Conservation (phyloP, 495 filamentous ascomycete species). For the Talaromyces liani region DNA sequence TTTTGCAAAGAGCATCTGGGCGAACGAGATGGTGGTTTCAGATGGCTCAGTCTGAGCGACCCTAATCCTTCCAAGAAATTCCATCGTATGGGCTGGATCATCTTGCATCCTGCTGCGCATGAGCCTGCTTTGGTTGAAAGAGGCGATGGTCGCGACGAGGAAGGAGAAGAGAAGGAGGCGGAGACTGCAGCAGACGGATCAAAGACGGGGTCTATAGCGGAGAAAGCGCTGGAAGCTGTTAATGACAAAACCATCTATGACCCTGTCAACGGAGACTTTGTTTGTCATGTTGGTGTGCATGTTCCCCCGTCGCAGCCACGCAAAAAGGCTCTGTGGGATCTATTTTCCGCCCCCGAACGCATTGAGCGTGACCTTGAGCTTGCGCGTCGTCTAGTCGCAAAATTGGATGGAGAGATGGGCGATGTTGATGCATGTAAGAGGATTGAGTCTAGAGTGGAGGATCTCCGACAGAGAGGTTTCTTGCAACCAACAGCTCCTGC, state of each 20-base stretch:
- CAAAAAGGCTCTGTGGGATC: slow-evolving; percentile 96
- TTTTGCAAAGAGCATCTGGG: slow-evolving; percentile 90
- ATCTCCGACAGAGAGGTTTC: slow-evolving; percentile 62
- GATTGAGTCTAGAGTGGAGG: slow-evolving; percentile 81
- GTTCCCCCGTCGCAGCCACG: slow-evolving; percentile 75
- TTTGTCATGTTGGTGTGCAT: slow-evolving; percentile 85
- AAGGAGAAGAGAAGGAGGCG: slow-evolving; percentile 48
- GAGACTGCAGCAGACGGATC: slow-evolving; percentile 24
- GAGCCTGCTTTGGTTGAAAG: slow-evolving; percentile 41
- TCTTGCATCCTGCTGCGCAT: slow-evolving; percentile 75
- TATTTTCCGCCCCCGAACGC: slow-evolving; percentile 85
- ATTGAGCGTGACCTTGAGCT: slow-evolving; percentile 79
- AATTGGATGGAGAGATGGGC: slow-evolving; percentile 76
- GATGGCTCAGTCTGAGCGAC: slow-evolving; percentile 88
- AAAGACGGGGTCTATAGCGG: slow-evolving; percentile 45
- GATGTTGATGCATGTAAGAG: slow-evolving; percentile 61
- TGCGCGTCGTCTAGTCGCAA: slow-evolving; percentile 64
- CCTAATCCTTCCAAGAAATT: slow-evolving; percentile 95
- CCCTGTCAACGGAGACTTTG: slow-evolving; percentile 85
- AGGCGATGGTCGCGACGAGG: slow-evolving; percentile 57
- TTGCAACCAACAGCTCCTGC: slow-evolving; percentile 61
- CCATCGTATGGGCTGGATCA: slow-evolving; percentile 97
- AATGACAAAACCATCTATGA: slow-evolving; percentile 97
- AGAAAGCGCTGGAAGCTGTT: slow-evolving; percentile 82
- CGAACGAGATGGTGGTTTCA: slow-evolving; percentile 78